Base-by-base conservation (phyloP, 2,329 filamentous ascomycete genomes). In the Neofusicoccum laricinum region DNA sequence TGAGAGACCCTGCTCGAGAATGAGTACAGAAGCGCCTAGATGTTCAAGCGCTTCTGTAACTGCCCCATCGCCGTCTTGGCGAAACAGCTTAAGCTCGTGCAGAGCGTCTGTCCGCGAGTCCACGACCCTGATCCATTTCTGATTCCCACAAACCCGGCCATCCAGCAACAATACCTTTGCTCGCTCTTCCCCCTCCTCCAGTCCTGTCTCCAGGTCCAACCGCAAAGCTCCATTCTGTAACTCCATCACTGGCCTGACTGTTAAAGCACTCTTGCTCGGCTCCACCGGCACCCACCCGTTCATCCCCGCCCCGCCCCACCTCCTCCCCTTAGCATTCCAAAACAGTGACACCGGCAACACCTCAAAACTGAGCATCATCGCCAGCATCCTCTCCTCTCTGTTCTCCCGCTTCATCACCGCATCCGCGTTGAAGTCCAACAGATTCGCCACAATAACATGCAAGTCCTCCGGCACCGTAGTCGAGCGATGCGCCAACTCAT, bases 391-490 rank as follows among this genome's bases (percentile, higher is more conserved):
- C 14, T 58, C 45, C 19, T 50, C 36, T 15, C 46, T 5, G 1
- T 25, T 36, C 38, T 4, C 15, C 15, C 45, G 41, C 25, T 50
- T 21, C 45, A 65, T 61, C n/a, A 68, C 41, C 10, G 41, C 10
- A 17, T 64, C 43, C 7, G 63, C 49, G 41, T 65, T 43, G 25
- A 65, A 65, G 25, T 66, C 63, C 14, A 68, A 49, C 6, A 69
- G 49, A 50, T 63, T 69, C 2, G 67, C 64, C 38, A 69, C 41
- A 34, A 68, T 68, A 19, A 46, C 61, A 11, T 55, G 64, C 19
- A 66, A 15, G 61, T 69, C 68, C 30, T 69, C 67, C 1, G 32
- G 32, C 53, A 58, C 65, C 14, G 67, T 68, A 4, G 67, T 69
- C 17, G 66, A 62, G n/a, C 67, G 36, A n/a, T 53, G 49, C 6